Conservation (phyloP, 1,284 basidiomycete genomes). For the Papiliotrema laurentii region DNA sequence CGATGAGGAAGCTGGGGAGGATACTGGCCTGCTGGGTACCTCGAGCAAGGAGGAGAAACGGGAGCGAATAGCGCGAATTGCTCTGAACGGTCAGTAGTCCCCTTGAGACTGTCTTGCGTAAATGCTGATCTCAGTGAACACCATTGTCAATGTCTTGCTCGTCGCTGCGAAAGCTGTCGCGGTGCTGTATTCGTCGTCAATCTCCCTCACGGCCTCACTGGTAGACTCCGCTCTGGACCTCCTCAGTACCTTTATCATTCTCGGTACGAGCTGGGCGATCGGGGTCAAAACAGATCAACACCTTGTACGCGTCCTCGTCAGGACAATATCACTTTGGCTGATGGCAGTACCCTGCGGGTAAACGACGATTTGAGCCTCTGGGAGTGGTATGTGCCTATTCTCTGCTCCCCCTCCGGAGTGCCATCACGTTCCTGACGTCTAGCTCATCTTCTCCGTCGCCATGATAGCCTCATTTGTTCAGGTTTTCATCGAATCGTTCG, state of each 20-base stretch:
- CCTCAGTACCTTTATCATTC: slow-evolving; percentile 52
- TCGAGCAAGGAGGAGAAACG: slow-evolving; percentile 31
- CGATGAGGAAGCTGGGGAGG: slow-evolving; percentile 21
- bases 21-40: slow-evolving; percentile 22
- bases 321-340: neutral
- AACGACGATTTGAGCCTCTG: slow-evolving; percentile 52
- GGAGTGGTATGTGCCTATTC: slow-evolving; percentile 37
- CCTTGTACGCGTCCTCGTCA: slow-evolving; percentile 15
- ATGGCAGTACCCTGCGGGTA: slow-evolving; percentile 52
- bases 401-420: neutral
- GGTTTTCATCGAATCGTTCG: slow-evolving; percentile 51
- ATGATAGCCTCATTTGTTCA: slow-evolving; percentile 54
- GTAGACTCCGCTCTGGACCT: slow-evolving; percentile 56
- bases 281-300: slow-evolving; percentile 40
- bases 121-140: slow-evolving; percentile 36
- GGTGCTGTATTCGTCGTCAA: slow-evolving; percentile 54
- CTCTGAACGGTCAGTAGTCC: slow-evolving; percentile 37
- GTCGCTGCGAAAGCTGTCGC: slow-evolving; percentile 53
- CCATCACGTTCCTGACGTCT: neutral
- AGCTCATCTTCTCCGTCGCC: slow-evolving; percentile 55
- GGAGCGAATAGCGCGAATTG: slow-evolving; percentile 35
- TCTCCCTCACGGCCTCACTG: slow-evolving; percentile 55
- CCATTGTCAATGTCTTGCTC: slow-evolving; percentile 51
- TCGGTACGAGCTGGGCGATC: slow-evolving; percentile 45
- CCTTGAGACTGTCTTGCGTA: neutral